Base-by-base conservation (phyloP, 768 basidiomycete species). In the Saitozyma podzolica region DNA sequence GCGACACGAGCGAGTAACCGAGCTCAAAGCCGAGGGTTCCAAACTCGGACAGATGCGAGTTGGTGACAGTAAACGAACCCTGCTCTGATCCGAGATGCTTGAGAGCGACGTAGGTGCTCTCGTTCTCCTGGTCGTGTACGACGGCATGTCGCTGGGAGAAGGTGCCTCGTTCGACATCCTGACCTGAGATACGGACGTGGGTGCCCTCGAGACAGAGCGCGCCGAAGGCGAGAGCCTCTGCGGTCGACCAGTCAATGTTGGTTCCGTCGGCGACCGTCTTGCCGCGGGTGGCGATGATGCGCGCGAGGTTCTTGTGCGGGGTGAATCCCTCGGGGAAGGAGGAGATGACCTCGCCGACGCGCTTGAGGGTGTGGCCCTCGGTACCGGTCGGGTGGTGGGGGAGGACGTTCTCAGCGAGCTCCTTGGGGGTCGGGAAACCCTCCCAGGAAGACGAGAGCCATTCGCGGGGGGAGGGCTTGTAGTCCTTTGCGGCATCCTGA, bases 371-470 rank as follows among this genome's bases (percentile, higher is more conserved):
- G 20, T 86, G 88, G 67, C 84, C 86, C 13, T 89, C 85, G 40
- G 87, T 80, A 49, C 95, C 96, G 5, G 96, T 99, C 19, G 88
- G 81, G 58, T 90, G 90, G 6, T 90, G 89, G n/a, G 94, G 94
- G 19, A 98, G 86, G 11, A 91, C 88, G 70, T 89, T 85, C 79
- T 96, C 94, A 29, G 93, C 92, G 42, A 99, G 85, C 81, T 97
- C 88, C 78, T 91, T 91, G 49, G 96, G 96, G 1, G 91, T 92
- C 3, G 96, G 96, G 88, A 99, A 99, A 13, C 95, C 95, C 58
- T 90, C 91, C 96, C 96, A 99, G 0, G 92, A 89, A 8, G 92
- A 89, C 2, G 96, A 97, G 43, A 98, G 87, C 96, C 96, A 98
- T 77, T 99, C 96, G 77, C 92, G 91, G 73, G 87, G 86, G 4